Evolutionary conservation across 2,329 filamentous ascomycete genomes (phyloP).

Genomic region (Trichoderma sp.): DNA sequence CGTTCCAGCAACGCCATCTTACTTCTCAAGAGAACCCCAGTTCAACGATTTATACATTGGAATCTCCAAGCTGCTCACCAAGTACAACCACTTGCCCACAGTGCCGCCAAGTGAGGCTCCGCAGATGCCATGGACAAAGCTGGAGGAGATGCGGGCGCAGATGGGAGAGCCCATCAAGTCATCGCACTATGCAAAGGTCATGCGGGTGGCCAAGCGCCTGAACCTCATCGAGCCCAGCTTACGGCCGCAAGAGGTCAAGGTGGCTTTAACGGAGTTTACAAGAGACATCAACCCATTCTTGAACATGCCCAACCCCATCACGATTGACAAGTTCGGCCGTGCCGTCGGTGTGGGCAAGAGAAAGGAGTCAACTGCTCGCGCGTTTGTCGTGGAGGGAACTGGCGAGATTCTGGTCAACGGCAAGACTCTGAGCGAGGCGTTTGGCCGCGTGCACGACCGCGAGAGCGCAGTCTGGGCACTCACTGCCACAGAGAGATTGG

Average conservation of each 20-base stretch:
- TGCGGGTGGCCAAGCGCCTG: slow-evolving; percentile 73
- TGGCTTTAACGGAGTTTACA: slow-evolving; percentile 67
- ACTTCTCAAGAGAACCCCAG: slow-evolving; percentile 81
- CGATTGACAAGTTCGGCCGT: slow-evolving; percentile 74
- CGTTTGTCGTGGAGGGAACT: slow-evolving; percentile 87
- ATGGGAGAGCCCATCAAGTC: slow-evolving; percentile 71
- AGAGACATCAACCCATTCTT: slow-evolving; percentile 70
- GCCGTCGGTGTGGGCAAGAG: slow-evolving; percentile 78
- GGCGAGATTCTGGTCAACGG: slow-evolving; percentile 90
- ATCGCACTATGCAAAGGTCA: slow-evolving; percentile 74
- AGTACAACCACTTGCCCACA: slow-evolving; percentile 70
- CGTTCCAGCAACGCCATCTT: slow-evolving; percentile 83
- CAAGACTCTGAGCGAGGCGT: slow-evolving; percentile 76
- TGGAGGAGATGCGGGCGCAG: slow-evolving; percentile 70
- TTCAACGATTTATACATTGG: slow-evolving; percentile 83
- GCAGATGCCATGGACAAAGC: slow-evolving; percentile 75
- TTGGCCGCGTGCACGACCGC: slow-evolving; percentile 85
- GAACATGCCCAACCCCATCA: slow-evolving; percentile 59
- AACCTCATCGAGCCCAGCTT: slow-evolving; percentile 81
- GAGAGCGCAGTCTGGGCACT: slow-evolving; percentile 93
- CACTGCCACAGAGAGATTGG: slow-evolving; percentile 74
- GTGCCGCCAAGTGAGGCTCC: slow-evolving; percentile 65
- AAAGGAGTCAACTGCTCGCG: slow-evolving; percentile 82
- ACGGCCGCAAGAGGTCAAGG: slow-evolving; percentile 66
- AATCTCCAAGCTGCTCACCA: slow-evolving; percentile 68